Conservation (phyloP, 2,329 filamentous ascomycete species). For the Ascochyta clinopodiicola region DNA sequence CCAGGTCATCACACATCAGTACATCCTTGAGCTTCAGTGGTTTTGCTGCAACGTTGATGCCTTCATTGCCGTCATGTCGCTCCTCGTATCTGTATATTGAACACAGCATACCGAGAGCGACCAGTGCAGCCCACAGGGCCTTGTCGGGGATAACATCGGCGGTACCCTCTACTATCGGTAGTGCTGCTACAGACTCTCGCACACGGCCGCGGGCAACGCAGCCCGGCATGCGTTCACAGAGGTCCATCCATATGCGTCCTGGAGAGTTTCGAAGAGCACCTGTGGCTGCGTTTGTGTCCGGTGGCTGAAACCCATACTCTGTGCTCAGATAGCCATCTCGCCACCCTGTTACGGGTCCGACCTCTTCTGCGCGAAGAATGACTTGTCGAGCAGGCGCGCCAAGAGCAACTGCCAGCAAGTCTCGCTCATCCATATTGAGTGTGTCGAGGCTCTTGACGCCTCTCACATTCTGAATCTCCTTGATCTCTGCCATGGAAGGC, state of each 20-base stretch:
- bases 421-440: slow-evolving; percentile 57
- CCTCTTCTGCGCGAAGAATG: slow-evolving; percentile 60
- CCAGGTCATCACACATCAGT: slow-evolving; percentile 59
- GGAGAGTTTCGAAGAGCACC: slow-evolving; percentile 57
- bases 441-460: slow-evolving; percentile 57
- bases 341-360: slow-evolving; percentile 61
- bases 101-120: slow-evolving; percentile 61
- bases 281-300: slow-evolving; percentile 58
- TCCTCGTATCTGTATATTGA: slow-evolving; percentile 63
- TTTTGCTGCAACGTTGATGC: slow-evolving; percentile 49
- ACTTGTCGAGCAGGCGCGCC: slow-evolving; percentile 63
- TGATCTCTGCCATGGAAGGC: slow-evolving; percentile 36
- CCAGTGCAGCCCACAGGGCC: slow-evolving; percentile 61
- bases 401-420: slow-evolving; percentile 60
- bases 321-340: slow-evolving; percentile 60
- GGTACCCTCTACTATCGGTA: slow-evolving; percentile 59
- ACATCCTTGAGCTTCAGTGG: slow-evolving; percentile 49
- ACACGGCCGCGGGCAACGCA: slow-evolving; percentile 60
- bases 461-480: slow-evolving; percentile 33
- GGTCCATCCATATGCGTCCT: slow-evolving; percentile 62
- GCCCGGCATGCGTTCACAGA: slow-evolving; percentile 62
- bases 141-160: slow-evolving; percentile 59
- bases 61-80: slow-evolving; percentile 61
- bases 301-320: slow-evolving; percentile 61
- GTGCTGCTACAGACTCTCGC: slow-evolving; percentile 56